Base-by-base conservation (phyloP, 2,329 filamentous ascomycete species). In the Gaeumannomyces sp. region DNA sequence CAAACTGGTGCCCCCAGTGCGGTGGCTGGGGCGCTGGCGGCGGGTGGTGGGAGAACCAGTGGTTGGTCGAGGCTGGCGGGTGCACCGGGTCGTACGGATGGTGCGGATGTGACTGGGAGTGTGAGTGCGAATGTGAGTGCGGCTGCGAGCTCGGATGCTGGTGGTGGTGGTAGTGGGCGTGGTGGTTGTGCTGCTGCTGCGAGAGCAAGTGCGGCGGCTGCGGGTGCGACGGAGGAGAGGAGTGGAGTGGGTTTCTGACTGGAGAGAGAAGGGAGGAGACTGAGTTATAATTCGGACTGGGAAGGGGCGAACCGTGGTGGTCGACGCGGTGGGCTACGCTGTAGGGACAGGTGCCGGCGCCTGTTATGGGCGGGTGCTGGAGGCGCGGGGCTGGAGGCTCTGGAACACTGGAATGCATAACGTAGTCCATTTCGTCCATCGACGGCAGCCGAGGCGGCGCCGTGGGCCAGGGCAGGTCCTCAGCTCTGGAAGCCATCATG, bases 351-450 rank as follows among this genome's bases (percentile, higher is more conserved):
- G 28, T 16, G 59, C 59, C 59, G 29, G 31, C 29, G 22, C 28
- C 27, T 35, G 59, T 31, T n/a, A 35, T n/a, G 28, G 59, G 59
- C 59, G 27, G 28, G 22, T 31, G 59, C 28, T 35, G 59, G 5
- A 31, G 50, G 33, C 27, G 63, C 22, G 38, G 61, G 50, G 50
- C 35, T 31, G 60, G 45, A 22, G 63, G 61, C 31, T 61, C 66
- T 27, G 64, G 60, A 8, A 71, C 61, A 60, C 67, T 66, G 59
- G 45, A 25, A n/a, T 74, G 73, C 71, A 73, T 70, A 62, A 71
- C 62, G 63, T 72, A 75, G 62, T 76, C 72, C 72, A 76, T 74
- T 50, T 70, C 70, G 62, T 76, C 74, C 70, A 76, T 71, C 8
- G 59, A 35, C 8, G 59, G 59, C 59, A 60, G 59, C 59, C 59